These are phyloP conservation scores for Aspergillus sclerotialis DNA, from an alignment of 2,329 filamentous ascomycete genomes.

Conservation along the genomic window DNA sequence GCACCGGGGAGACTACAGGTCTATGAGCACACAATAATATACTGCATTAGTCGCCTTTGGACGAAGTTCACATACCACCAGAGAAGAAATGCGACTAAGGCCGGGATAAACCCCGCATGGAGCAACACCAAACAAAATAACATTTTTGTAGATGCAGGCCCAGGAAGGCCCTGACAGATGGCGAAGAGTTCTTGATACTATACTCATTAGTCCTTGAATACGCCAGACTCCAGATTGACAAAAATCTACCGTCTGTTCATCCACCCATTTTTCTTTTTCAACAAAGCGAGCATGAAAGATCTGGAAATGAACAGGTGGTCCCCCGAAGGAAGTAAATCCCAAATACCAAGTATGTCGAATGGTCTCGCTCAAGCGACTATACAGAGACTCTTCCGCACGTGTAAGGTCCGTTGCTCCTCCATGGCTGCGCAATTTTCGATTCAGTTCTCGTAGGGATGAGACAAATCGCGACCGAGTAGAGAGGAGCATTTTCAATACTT, in stretches of 20 bases:
- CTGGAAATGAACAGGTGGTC: slow-evolving; percentile 63
- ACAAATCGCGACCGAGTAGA: too few species aligned
- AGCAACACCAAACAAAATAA: slow-evolving; percentile 61
- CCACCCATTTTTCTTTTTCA: slow-evolving; percentile 55
- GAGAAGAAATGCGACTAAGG: slow-evolving; percentile 53
- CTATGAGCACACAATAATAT: too few species aligned
- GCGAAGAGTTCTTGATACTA: slow-evolving; percentile 69
- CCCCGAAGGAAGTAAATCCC: slow-evolving; percentile 60
- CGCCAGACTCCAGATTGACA: too few species aligned
- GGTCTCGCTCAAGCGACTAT: slow-evolving; percentile 25
- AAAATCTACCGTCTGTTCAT: slow-evolving; percentile 60
- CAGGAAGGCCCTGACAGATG: slow-evolving; percentile 59
- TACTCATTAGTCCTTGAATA: too few species aligned
- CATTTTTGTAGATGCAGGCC: slow-evolving; percentile 66
- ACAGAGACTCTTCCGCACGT: slow-evolving; percentile 5
- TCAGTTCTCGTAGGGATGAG: too few species aligned
- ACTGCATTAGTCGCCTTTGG: too few species aligned
- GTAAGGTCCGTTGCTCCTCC: neutral
- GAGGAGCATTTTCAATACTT: too few species aligned
- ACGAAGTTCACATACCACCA: slow-evolving; percentile 47
- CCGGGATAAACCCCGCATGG: slow-evolving; percentile 52
- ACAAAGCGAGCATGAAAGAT: slow-evolving; percentile 61
- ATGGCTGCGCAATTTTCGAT: slow-evolving; percentile 4
- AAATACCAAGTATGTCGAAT: slow-evolving; percentile 49
- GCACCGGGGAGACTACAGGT: slow-evolving; percentile 56